phyloP scores from a whole-genome alignment of 176 grass and related monocot genomes.

The Zoysia pacifica region DNA sequence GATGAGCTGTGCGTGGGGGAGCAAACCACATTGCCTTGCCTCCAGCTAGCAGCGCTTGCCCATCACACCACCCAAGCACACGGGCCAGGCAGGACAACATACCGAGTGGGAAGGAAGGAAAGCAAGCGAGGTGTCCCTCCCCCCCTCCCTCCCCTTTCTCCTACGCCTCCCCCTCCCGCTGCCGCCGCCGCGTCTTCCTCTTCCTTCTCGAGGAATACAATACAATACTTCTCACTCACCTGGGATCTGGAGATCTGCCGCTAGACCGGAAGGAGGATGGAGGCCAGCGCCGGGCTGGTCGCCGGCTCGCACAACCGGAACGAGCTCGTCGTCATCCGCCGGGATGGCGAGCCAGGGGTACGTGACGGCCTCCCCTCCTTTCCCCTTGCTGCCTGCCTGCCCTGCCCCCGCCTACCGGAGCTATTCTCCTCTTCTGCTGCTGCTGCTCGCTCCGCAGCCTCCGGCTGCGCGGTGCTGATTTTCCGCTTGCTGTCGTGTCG shows the following conservation, averaged over 20 bases:
- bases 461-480: slow-evolving; percentile 7
- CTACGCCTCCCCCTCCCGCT: neutral
- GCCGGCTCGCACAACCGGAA: slow-evolving; percentile 78
- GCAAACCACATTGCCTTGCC: neutral
- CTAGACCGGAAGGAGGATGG: slow-evolving; percentile 31
- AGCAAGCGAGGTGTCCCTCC: too few relatives aligned
- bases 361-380: neutral
- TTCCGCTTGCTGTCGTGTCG: neutral
- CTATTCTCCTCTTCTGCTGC: neutral
- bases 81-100: too few relatives aligned
- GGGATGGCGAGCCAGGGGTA: slow-evolving; percentile 50
- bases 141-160: neutral
- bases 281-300: slow-evolving; percentile 69
- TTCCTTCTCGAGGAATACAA: neutral
- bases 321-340: slow-evolving; percentile 76
- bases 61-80: neutral
- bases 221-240: neutral
- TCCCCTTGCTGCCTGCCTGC: neutral
- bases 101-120: too few relatives aligned
- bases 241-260: slow-evolving; percentile 41
- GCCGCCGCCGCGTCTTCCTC: neutral
- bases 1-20: slow-evolving; percentile 49
- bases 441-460: neutral
- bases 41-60: neutral
- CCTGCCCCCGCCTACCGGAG: too few relatives aligned